Conservation (phyloP, 1,284 basidiomycete species). For the Rhodotorula mucilaginosa region DNA sequence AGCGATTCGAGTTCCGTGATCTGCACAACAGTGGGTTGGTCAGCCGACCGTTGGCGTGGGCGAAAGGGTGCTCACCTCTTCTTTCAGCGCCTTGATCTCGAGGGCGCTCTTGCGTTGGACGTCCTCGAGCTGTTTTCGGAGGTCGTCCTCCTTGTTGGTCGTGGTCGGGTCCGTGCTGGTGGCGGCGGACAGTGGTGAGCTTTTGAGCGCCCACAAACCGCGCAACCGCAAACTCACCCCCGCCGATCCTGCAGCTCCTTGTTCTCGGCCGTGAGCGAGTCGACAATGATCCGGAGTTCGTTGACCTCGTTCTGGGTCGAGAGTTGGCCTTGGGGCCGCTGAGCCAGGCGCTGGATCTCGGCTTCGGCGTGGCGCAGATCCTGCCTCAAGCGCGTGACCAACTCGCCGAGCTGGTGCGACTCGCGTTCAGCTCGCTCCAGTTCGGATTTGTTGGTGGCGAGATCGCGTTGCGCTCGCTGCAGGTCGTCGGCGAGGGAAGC, state of each 20-base stretch:
- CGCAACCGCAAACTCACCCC: too few species aligned
- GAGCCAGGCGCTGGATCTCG: conserved; percentile 30
- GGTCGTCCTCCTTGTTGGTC: too few species aligned
- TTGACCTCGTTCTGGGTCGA: conserved; percentile 43
- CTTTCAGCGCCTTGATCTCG: conserved; percentile 41
- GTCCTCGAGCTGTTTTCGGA: conserved; percentile 34
- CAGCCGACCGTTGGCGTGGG: too few species aligned
- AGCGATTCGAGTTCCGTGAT: conserved; percentile 83
- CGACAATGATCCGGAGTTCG: conserved; percentile 60
- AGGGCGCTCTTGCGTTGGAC: conserved; percentile 45
- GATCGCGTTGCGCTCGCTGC: conserved; percentile 53
- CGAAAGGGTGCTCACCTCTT: conserved; percentile 29
- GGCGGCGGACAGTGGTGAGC: conserved; percentile 42
- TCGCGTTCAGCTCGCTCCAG: conserved; percentile 45
- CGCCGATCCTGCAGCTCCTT: conserved; percentile 55
- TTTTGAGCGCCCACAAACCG: conserved; percentile 37
- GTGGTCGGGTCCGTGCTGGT: too few species aligned
- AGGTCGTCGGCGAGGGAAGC: conserved; percentile 40
- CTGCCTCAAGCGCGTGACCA: conserved; percentile 53
- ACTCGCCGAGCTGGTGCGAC: conserved; percentile 43
- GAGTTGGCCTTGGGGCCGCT: conserved; percentile 39
- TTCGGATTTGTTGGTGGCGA: conserved; percentile 54
- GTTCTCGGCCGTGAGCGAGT: conserved; percentile 81
- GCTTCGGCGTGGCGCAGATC: conserved; percentile 45
- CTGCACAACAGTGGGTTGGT: conserved; percentile 47